Evolutionary conservation across 164 flowering plant genomes (phyloP), one percentile per base, ranked within the genome.

Genomic region (Aristolochia fimbriata): DNA sequence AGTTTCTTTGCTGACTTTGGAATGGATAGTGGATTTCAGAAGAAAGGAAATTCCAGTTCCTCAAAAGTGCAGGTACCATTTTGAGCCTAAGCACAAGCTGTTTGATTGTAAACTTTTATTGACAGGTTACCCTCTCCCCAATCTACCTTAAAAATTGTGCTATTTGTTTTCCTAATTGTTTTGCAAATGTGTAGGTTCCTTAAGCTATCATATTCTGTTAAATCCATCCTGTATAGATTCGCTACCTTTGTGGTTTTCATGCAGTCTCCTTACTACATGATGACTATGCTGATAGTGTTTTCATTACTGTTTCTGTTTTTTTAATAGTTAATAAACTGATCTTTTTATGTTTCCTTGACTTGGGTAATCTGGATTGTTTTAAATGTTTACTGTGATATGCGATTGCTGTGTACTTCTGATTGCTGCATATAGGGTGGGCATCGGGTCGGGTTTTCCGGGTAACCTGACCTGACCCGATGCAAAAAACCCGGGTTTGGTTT

Each of bases 1-100:
- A 78, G 76, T 67, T 94, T 94, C 73, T 94, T 94, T 79, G 80
- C 85, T 14, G 97, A 94, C 0, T 94, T 81, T 73, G 99, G 96
- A 50, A 91, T 88, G 96, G 97, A 86, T 51, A 68, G 78, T 71
- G 86, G 89, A 27, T 83, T 75, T 65, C 76, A 67, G 20, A 90
- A 81, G 74, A 91, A 83, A 73, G 61, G 77, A 53, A 71, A 69
- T 65, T 81, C 86, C 53, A 76, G 63, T 71, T 80, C 87, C 63
- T 80, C 95, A 16, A 88, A 86, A 79, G 78, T 70, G 7, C 93
- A 80, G 75, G 99, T 91, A 77, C 12, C 43, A 37, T 37, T 37
- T 37, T 37, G 43, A 6, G 43, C 43, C 43, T n/a, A 37, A 3
- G 12, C 8, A 37, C 43, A 37, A 7, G 43, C 43, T 37, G 7